Conservation (phyloP, 345 rosid genomes). For the Pseudoturritis turrita region DNA sequence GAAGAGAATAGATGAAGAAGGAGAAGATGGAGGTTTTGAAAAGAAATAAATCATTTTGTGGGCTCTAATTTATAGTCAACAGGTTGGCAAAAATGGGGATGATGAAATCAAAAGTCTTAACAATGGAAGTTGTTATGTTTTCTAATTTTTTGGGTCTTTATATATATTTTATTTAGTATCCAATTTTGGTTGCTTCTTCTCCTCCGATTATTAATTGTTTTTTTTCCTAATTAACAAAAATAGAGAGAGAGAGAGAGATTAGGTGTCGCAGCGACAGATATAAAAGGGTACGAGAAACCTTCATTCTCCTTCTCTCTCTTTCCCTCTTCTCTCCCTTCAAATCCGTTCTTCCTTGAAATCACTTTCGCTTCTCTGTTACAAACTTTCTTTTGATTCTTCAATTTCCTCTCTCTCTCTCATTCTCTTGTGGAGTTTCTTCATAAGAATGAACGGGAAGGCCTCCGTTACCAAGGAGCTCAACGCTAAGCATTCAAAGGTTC, state of each 20-base stretch:
- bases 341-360: constrained; percentile 33
- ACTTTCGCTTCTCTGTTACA: constrained; percentile 24
- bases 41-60: constrained; percentile 11
- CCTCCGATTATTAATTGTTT: background rate
- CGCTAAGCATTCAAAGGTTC: constrained; percentile 70
- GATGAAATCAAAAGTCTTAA: constrained; percentile 5
- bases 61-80: constrained; percentile 4
- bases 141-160: background rate
- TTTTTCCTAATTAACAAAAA: constrained; percentile 20
- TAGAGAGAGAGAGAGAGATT: constrained; percentile 6
- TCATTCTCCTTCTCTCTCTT: constrained; percentile 8
- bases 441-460: constrained; percentile 66
- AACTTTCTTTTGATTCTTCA: background rate
- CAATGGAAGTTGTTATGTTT: constrained; percentile 7
- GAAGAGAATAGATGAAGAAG: constrained; percentile 22
- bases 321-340: constrained; percentile 35
- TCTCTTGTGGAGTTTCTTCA: constrained; percentile 7
- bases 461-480: constrained; percentile 71
- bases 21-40: constrained; percentile 2
- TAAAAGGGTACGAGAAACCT: constrained; percentile 21
- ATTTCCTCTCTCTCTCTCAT: background rate
- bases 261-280: constrained; percentile 27
- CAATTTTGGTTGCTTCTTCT: constrained; percentile 10
- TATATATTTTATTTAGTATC: background rate
- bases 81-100: constrained; percentile 22